These are phyloP conservation scores for Moniliella sp. DNA, from an alignment of 1,284 basidiomycete genomes.

Conservation along the genomic window DNA sequence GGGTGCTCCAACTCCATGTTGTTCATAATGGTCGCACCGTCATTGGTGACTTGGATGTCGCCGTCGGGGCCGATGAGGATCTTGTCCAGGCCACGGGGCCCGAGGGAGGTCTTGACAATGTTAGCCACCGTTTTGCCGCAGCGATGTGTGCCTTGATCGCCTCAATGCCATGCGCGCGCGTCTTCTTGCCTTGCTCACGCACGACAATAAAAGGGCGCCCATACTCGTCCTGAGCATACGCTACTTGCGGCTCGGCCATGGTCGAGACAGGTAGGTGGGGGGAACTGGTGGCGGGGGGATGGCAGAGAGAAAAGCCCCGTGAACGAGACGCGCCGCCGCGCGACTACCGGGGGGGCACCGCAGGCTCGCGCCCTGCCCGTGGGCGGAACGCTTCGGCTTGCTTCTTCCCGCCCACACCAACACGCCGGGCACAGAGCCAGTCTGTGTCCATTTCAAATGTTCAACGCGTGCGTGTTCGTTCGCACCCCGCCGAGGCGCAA, in stretches of 20 bases:
- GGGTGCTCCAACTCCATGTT: constrained; percentile 68
- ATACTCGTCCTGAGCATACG: constrained; percentile 44
- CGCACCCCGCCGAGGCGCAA: too few relatives aligned
- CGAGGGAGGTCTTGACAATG: constrained; percentile 81
- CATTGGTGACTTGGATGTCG: constrained; percentile 95
- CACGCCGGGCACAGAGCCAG: too few relatives aligned
- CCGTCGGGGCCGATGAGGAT: constrained; percentile 94
- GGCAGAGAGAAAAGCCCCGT: background rate
- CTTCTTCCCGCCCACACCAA: too few relatives aligned
- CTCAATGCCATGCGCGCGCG: constrained; percentile 73
- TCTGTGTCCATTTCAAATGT: too few relatives aligned
- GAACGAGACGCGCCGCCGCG: too few relatives aligned
- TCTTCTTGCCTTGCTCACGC: constrained; percentile 82
- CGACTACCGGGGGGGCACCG: too few relatives aligned
- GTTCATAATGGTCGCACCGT: constrained; percentile 49
- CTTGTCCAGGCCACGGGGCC: constrained; percentile 91
- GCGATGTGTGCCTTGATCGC: constrained; percentile 54
- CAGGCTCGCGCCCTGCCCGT: too few relatives aligned
- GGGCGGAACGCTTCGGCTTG: too few relatives aligned
- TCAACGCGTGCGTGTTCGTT: too few relatives aligned
- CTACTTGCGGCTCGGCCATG: background rate
- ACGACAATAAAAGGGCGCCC: constrained; percentile 92
- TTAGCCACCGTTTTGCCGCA: constrained; percentile 90
- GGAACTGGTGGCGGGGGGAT: background rate
- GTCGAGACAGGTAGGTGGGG: too few relatives aligned